Evolutionary conservation across 768 basidiomycete species (phyloP).

Genomic region (Calocera viscosa): DNA sequence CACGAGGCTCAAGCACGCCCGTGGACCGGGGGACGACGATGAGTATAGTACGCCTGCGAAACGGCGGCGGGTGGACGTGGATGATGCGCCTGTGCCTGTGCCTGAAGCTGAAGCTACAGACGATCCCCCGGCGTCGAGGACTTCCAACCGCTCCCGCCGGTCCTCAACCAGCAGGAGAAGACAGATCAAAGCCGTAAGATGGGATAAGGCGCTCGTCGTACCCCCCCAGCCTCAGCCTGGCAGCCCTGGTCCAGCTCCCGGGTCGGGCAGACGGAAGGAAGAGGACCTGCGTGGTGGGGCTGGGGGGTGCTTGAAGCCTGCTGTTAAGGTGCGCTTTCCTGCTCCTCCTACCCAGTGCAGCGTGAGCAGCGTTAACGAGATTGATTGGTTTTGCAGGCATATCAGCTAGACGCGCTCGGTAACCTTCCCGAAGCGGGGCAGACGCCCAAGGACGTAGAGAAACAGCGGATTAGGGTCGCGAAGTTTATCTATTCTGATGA

Average conservation of each 20-base stretch:
- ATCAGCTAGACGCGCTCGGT: conserved; percentile 57
- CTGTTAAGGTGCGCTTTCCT: conserved; percentile 48
- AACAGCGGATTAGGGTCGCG: conserved; percentile 59
- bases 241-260: conserved; percentile 50
- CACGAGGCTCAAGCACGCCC: conserved; percentile 35
- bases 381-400: conserved; percentile 36
- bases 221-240: conserved; percentile 44
- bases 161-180: conserved; percentile 18
- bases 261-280: conserved; percentile 37
- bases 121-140: conserved; percentile 12
- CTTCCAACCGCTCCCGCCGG: not conserved
- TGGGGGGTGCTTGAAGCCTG: conserved; percentile 57
- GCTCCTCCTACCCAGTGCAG: not conserved
- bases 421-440: conserved; percentile 49
- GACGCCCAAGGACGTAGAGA: conserved; percentile 44
- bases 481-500: conserved; percentile 74
- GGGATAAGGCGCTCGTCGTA: conserved; percentile 58
- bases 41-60: conserved; percentile 59
- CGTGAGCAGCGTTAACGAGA: conserved; percentile 13
- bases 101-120: conserved; percentile 26
- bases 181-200: conserved; percentile 53
- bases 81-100: conserved; percentile 31
- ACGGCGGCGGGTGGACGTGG: conserved; percentile 36
- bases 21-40: conserved; percentile 70
- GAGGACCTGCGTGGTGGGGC: conserved; percentile 28